Percentiles rank a stretch among this genome's conserved stretches.
phyloP scores from a whole-genome alignment of 2,329 filamentous ascomycete species.

The Cladobotryum protrusum region DNA sequence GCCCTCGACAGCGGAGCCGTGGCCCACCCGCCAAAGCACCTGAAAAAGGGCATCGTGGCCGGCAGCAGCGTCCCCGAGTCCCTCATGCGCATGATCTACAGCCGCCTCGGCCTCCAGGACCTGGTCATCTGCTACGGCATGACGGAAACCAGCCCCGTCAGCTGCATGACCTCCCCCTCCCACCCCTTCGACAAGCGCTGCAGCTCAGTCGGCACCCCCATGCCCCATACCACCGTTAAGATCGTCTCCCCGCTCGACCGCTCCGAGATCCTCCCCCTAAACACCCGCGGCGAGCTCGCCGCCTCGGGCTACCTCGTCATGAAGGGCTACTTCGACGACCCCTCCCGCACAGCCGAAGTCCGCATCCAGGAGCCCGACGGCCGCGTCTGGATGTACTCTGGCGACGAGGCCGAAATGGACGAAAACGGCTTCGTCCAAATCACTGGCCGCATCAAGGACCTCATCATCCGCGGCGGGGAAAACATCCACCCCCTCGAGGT shows the following conservation, averaged over 20 bases:
- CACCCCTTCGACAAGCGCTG: constrained; percentile 71
- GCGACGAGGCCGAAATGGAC: constrained; percentile 87
- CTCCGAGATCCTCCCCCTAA: constrained; percentile 52
- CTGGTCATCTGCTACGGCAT: constrained; percentile 94
- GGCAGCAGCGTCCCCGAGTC: constrained; percentile 78
- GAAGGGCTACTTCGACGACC: constrained; percentile 84
- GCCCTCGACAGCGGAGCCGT: constrained; percentile 49
- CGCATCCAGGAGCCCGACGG: constrained; percentile 38
- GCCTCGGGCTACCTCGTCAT: constrained; percentile 82
- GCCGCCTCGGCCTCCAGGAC: constrained; percentile 67
- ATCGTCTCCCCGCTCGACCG: constrained; percentile 66
- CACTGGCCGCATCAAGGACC: constrained; percentile 86
- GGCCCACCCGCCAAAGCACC: constrained; percentile 22
- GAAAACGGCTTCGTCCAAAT: constrained; percentile 77
- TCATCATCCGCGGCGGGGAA: constrained; percentile 92
- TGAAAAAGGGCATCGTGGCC: constrained; percentile 87
- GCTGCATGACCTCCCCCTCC: constrained; percentile 73
- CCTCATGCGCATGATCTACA: constrained; percentile 71
- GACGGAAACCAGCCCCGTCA: constrained; percentile 80
- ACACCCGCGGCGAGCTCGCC: constrained; percentile 71
- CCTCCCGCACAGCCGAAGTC: constrained; percentile 61
- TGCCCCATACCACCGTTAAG: constrained; percentile 75
- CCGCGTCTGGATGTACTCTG: constrained; percentile 79
- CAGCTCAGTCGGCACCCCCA: constrained; percentile 67
- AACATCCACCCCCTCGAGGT: constrained; percentile 94